Evolutionary conservation across 768 basidiomycete genomes (phyloP).

Genomic region (Steccherinum ochraceum): DNA sequence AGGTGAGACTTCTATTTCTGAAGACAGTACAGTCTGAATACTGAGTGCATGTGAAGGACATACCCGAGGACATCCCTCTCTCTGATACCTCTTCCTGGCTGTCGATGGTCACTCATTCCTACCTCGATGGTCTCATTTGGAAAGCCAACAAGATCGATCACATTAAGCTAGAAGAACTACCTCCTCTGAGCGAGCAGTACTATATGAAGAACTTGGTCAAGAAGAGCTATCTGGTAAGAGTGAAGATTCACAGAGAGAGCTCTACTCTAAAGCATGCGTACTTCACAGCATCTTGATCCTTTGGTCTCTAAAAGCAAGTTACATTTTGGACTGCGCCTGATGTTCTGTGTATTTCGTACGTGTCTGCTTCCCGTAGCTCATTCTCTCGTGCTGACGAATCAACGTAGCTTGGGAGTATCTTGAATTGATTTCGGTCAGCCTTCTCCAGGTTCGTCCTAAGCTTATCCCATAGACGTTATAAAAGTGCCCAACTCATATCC

Average conservation of each 20-base stretch:
- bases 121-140: constrained; percentile 28
- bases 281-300: constrained; percentile 28
- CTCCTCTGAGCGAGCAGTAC: constrained; percentile 22
- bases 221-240: constrained; percentile 18
- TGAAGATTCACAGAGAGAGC: neutral
- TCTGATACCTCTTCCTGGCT: constrained; percentile 37
- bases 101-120: constrained; percentile 30
- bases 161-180: constrained; percentile 24
- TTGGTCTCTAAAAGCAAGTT: constrained; percentile 2
- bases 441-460: too few species aligned
- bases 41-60: neutral
- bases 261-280: neutral
- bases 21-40: neutral
- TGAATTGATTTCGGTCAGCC: too few species aligned
- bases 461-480: neutral
- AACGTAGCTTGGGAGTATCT: constrained; percentile 5
- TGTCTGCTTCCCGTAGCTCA: constrained; percentile 14
- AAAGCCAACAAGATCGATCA: constrained; percentile 21
- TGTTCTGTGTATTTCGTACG: constrained; percentile 11
- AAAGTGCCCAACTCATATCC: neutral
- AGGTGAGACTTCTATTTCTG: constrained; percentile 8
- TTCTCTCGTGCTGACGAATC: constrained; percentile 11
- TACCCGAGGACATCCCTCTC: constrained; percentile 23
- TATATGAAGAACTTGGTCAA: constrained; percentile 12
- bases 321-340: constrained; percentile 22